Percentiles rank a stretch among this genome's conserved stretches.
These are phyloP conservation scores for Knufia fluminis DNA, from an alignment of 2,329 filamentous ascomycete genomes.

Conservation along the genomic window DNA sequence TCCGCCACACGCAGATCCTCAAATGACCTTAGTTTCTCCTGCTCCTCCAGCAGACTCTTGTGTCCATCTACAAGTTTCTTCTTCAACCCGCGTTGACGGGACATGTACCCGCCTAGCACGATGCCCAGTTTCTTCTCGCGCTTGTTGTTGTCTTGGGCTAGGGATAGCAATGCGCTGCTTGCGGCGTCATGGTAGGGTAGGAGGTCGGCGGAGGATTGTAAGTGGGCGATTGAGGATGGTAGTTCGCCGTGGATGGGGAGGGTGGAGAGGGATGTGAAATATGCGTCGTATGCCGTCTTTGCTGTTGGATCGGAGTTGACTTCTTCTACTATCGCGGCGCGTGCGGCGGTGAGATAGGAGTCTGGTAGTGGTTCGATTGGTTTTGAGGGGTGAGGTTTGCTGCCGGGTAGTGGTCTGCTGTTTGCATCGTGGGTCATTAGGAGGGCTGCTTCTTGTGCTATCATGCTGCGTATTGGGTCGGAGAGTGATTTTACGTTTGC, in stretches of 20 bases:
- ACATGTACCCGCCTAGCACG: conserved; percentile 82
- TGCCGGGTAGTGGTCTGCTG: conserved; percentile 61
- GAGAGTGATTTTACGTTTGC: conserved; percentile 51
- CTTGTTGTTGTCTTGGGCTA: conserved; percentile 73
- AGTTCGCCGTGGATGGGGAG: conserved; percentile 47
- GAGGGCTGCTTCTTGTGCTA: conserved; percentile 67
- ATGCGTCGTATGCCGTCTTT: conserved; percentile 41
- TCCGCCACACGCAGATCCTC: conserved; percentile 69
- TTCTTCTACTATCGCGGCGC: conserved; percentile 66
- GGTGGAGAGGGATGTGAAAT: conserved; percentile 35
- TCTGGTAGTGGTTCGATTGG: conserved; percentile 63
- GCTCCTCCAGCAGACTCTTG: conserved; percentile 64
- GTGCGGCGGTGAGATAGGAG: conserved; percentile 61
- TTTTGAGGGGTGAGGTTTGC: conserved; percentile 51
- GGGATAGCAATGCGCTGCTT: conserved; percentile 62
- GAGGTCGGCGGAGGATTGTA: conserved; percentile 62
- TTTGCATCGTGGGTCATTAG: conserved; percentile 75
- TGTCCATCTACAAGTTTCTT: conserved; percentile 71
- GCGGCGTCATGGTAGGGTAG: conserved; percentile 64
- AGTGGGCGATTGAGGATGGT: conserved; percentile 69
- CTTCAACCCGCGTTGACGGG: conserved; percentile 69
- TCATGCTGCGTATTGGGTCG: conserved; percentile 57
- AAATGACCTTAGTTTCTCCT: conserved; percentile 62
- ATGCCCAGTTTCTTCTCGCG: conserved; percentile 87
- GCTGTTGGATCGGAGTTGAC: conserved; percentile 39